phyloP scores from a whole-genome alignment of 2,329 filamentous ascomycete genomes.

The Ophiocordyceps robertsii region DNA sequence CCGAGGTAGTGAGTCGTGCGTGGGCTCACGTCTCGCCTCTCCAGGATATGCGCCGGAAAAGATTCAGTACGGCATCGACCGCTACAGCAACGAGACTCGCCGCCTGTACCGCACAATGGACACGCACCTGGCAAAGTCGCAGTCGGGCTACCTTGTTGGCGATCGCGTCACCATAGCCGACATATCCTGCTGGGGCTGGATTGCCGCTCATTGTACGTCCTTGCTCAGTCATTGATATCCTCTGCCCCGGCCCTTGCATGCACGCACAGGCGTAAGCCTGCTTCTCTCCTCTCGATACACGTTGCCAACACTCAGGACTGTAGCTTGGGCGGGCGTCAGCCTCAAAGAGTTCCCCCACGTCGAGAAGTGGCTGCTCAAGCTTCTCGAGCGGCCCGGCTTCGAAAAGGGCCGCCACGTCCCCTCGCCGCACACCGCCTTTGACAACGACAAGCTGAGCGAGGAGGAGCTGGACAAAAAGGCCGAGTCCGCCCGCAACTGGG shows the following conservation, averaged over 20 bases:
- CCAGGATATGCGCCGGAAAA: constrained; percentile 63
- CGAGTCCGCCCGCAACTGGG: constrained; percentile 42
- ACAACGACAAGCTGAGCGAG: constrained; percentile 26
- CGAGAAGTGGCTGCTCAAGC: constrained; percentile 62
- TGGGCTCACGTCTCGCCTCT: not conserved
- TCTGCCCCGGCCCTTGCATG: not conserved
- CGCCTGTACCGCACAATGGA: constrained; percentile 70
- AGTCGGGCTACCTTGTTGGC: constrained; percentile 48
- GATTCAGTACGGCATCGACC: constrained; percentile 70
- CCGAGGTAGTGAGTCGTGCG: too few species aligned
- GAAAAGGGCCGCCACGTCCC: constrained; percentile 68
- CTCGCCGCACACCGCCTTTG: constrained; percentile 46
- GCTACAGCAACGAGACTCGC: constrained; percentile 74
- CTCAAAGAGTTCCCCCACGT: constrained; percentile 64
- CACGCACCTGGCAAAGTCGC: constrained; percentile 47
- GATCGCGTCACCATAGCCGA: constrained; percentile 64
- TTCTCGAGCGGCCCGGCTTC: constrained; percentile 56
- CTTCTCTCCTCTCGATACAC: not conserved
- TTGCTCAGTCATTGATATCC: not conserved
- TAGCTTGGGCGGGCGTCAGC: constrained; percentile 30
- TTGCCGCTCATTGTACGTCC: constrained; percentile 35
- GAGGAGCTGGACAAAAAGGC: constrained; percentile 45
- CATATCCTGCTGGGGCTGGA: constrained; percentile 71
- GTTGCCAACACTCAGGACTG: not conserved
- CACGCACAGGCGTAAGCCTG: not conserved